These are phyloP conservation scores for Holtermanniella nyarrowii DNA, from an alignment of 768 basidiomycete species.

Conservation along the genomic window DNA sequence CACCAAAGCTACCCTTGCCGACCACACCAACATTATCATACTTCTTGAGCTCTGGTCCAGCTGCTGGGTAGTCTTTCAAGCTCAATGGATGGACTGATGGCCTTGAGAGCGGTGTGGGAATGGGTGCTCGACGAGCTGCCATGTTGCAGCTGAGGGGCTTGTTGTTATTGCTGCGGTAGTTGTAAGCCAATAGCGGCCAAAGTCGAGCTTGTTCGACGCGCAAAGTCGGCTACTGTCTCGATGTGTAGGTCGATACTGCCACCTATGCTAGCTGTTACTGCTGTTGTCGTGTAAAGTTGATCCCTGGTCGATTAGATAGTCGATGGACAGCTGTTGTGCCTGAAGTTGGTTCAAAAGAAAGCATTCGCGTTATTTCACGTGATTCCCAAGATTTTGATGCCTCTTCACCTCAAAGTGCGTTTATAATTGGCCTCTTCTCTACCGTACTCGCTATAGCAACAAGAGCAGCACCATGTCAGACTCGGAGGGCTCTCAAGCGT, in stretches of 20 bases:
- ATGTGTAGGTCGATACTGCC: neutral
- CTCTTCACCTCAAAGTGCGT: no score
- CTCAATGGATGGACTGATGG: neutral
- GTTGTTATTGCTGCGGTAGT: neutral
- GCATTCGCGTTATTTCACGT: neutral
- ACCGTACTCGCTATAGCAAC: no score
- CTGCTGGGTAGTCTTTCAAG: neutral
- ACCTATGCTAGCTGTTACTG: no score
- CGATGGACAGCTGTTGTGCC: no score
- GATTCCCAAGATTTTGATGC: no score
- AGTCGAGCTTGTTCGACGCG: neutral
- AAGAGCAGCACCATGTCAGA: neutral
- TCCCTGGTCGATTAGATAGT: neutral
- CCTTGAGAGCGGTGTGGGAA: neutral
- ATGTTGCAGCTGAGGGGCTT: neutral
- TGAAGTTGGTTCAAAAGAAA: no score
- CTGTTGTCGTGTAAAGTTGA: neutral
- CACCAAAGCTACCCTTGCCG: constrained; percentile 94
- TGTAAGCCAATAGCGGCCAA: neutral
- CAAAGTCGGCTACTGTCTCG: neutral
- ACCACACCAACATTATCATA: constrained; percentile 43
- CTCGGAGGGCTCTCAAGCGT: neutral
- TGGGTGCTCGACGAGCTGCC: neutral
- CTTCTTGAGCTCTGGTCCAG: neutral
- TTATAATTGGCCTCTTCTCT: no score